phyloP scores from a whole-genome alignment of 2,329 filamentous ascomycete species.

The Arthrobotrys iridis region DNA sequence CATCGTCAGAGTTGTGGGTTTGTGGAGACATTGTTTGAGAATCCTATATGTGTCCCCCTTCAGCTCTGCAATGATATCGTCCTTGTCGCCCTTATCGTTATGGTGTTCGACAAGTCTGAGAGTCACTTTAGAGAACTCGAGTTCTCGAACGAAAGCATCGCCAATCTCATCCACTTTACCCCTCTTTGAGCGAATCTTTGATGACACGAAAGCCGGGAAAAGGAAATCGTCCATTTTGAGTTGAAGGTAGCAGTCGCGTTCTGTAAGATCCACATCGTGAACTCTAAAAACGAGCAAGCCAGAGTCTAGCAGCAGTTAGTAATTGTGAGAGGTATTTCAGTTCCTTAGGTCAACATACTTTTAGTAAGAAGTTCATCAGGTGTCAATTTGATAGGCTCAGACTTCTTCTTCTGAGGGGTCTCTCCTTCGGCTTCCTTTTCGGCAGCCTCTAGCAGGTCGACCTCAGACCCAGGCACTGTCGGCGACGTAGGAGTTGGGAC shows the following conservation, averaged over 20 bases:
- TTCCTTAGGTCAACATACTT: constrained; percentile 63
- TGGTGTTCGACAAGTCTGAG: constrained; percentile 84
- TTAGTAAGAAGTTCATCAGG: constrained; percentile 84
- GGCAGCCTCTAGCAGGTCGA: constrained; percentile 64
- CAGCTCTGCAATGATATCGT: constrained; percentile 81
- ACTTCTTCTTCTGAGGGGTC: constrained; percentile 64
- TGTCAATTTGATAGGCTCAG: constrained; percentile 80
- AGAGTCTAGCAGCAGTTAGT: constrained; percentile 70
- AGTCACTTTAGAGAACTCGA: constrained; percentile 95
- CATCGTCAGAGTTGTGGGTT: constrained; percentile 82
- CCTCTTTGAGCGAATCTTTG: constrained; percentile 74
- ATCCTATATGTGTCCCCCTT: constrained; percentile 86
- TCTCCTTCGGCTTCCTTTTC: constrained; percentile 61
- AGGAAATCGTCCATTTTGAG: constrained; percentile 94
- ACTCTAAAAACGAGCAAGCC: constrained; percentile 95
- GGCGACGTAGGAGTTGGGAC: constrained; percentile 55
- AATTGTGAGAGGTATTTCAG: constrained; percentile 58
- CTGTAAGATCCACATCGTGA: constrained; percentile 84
- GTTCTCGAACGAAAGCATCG: constrained; percentile 92
- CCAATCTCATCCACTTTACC: constrained; percentile 88
- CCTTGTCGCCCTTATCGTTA: constrained; percentile 71
- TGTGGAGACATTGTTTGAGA: constrained; percentile 85
- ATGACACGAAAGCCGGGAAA: constrained; percentile 86
- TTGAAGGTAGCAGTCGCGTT: constrained; percentile 80
- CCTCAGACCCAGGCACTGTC: constrained; percentile 61